phyloP scores from a whole-genome alignment of 2,329 filamentous ascomycete genomes.

The Leptographium lundbergii region DNA sequence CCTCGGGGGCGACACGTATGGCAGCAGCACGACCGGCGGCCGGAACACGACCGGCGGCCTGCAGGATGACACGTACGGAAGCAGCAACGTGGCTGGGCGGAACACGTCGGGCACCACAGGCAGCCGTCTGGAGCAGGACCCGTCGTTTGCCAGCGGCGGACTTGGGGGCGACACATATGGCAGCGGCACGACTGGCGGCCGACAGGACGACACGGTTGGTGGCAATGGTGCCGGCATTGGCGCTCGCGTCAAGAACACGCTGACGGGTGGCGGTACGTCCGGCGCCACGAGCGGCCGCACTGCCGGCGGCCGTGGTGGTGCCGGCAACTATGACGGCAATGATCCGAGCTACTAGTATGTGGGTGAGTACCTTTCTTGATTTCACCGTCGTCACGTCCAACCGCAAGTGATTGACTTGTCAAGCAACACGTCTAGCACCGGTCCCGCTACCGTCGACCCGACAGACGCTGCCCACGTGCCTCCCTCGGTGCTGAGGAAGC shows the following conservation, averaged over 20 bases:
- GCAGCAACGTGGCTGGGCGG: too few species aligned
- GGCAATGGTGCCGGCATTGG: neutral
- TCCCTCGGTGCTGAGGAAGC: slow-evolving; percentile 36
- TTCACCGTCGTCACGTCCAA: too few species aligned
- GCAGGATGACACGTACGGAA: too few species aligned
- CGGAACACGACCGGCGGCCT: too few species aligned
- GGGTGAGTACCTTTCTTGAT: slow-evolving; percentile 4
- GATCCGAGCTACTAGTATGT: slow-evolving; percentile 39
- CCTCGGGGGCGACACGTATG: too few species aligned
- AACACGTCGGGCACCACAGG: too few species aligned
- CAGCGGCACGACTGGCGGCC: too few species aligned
- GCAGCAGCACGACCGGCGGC: too few species aligned
- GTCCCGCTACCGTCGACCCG: slow-evolving; percentile 21
- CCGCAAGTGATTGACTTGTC: too few species aligned
- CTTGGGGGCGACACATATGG: neutral
- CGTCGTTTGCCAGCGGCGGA: neutral
- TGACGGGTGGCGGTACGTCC: slow-evolving; percentile 17
- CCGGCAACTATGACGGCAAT: slow-evolving; percentile 28
- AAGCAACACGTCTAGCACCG: slow-evolving; percentile 6
- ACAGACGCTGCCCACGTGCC: slow-evolving; percentile 45
- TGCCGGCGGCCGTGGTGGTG: neutral
- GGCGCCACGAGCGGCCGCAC: slow-evolving; percentile 23
- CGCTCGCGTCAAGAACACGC: neutral
- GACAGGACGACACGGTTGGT: neutral
- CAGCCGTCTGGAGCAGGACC: neutral